Conservation (phyloP, 495 filamentous ascomycete species). For the Daldinia childiae region DNA sequence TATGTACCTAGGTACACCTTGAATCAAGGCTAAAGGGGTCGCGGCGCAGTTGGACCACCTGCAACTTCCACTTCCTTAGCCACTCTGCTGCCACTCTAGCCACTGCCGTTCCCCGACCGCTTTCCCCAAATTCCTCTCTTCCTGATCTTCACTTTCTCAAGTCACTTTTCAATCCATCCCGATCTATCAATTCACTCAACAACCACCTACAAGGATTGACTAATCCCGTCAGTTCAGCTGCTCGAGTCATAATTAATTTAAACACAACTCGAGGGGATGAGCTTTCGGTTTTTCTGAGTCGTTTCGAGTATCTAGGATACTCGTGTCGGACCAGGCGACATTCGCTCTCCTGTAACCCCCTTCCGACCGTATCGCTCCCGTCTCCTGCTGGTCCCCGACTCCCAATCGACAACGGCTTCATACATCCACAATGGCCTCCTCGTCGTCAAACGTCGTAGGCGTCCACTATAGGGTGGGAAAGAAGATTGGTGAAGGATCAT, state of each 20-base stretch:
- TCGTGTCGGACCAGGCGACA: slow-evolving; percentile 37
- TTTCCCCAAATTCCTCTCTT: slow-evolving; percentile 43
- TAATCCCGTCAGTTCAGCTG: slow-evolving; percentile 27
- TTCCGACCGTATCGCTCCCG: slow-evolving; percentile 27
- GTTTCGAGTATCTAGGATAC: slow-evolving; percentile 39
- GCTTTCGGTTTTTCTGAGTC: slow-evolving; percentile 39
- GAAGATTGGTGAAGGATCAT: slow-evolving; percentile 99
- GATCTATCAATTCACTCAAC: slow-evolving; percentile 30
- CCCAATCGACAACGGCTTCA: slow-evolving; percentile 2
- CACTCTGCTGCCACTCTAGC: slow-evolving; percentile 23
- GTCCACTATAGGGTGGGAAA: slow-evolving; percentile 99
- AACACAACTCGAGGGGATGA: slow-evolving; percentile 39
- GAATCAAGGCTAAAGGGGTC: slow-evolving; percentile 7
- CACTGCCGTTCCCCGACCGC: slow-evolving; percentile 44
- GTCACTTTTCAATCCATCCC: slow-evolving; percentile 28
- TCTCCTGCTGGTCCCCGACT: slow-evolving; percentile 6
- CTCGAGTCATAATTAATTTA: slow-evolving; percentile 37
- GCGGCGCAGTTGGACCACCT: slow-evolving; percentile 3
- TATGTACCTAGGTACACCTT: neutral
- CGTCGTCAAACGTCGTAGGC: slow-evolving; percentile 97
- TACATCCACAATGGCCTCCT: slow-evolving; percentile 77
- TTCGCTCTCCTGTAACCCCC: slow-evolving; percentile 7
- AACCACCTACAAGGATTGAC: slow-evolving; percentile 39
- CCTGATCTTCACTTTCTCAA: slow-evolving; percentile 42
- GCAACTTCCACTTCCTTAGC: slow-evolving; percentile 19